Conservation (phyloP, 768 basidiomycete genomes). For the Boletus eberwhitei region DNA sequence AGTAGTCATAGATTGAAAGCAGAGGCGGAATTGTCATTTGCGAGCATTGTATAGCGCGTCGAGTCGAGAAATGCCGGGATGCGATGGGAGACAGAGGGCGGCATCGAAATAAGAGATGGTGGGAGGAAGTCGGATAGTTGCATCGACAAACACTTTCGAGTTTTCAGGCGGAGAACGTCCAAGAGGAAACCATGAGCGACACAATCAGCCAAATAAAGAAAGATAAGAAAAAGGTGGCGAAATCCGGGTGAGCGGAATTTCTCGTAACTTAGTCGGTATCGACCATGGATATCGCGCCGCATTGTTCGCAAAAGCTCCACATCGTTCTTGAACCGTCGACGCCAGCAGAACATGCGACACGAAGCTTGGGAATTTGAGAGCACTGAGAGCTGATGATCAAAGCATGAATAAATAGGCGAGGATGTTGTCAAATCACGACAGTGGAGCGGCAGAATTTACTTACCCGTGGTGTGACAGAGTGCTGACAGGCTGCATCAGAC, state of each 20-base stretch:
- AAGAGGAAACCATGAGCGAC: slow-evolving; percentile 24
- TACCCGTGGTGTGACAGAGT: slow-evolving; percentile 72
- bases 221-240: slow-evolving; percentile 22
- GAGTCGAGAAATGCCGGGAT: slow-evolving; percentile 19
- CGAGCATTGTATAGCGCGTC: slow-evolving; percentile 18
- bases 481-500: slow-evolving; percentile 65
- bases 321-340: slow-evolving; percentile 67
- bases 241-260: slow-evolving; percentile 2
- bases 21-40: slow-evolving; percentile 18
- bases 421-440: slow-evolving; percentile 10
- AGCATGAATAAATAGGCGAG: slow-evolving; percentile 8
- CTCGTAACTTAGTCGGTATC: slow-evolving; percentile 53
- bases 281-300: slow-evolving; percentile 87
- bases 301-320: slow-evolving; percentile 89
- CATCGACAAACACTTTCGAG: slow-evolving; percentile 21
- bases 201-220: slow-evolving; percentile 32
- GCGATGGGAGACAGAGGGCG: slow-evolving; percentile 10
- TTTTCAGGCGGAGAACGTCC: slow-evolving; percentile 25
- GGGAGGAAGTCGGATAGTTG: slow-evolving; percentile 19
- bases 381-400: slow-evolving; percentile 51
- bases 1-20: slow-evolving; percentile 17
- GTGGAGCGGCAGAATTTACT: slow-evolving; percentile 22
- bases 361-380: slow-evolving; percentile 79
- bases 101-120: slow-evolving; percentile 9
- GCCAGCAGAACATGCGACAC: slow-evolving; percentile 71